Evolutionary conservation across 1,139 yeast species (phyloP), one percentile per base, ranked within the genome.

Genomic region (Zygosaccharomyces sapae): DNA sequence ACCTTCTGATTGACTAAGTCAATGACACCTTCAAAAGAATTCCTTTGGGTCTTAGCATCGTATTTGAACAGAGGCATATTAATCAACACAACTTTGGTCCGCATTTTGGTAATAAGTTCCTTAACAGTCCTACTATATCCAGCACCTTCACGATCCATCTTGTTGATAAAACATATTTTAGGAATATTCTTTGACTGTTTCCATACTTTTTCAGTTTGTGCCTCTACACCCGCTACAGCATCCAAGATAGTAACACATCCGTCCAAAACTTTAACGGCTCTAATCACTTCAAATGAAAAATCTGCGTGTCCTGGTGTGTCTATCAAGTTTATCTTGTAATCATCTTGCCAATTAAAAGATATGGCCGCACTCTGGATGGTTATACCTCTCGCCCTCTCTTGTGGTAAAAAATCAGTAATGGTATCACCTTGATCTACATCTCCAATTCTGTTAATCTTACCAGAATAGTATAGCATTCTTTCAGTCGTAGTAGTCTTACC

Each of bases 261-360:
- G 67, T 92, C 98, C 13, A 92, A 71, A 1, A 92, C 97, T 52
- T 96, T 75, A 50, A 92, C 75, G 0, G 97, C 83, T 48, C 97
- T 71, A 2, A 81, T 86, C 5, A 94, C 98, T 66, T 92, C 99
- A 65, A 90, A 92, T 0, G 95, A 86, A 64, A 92, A 92, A 66
- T 92, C 99, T 0, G 97, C 97, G 67, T 92, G 99, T 0, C 99
- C 99, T 1, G 99, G 99, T 0, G 99, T 90, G 64, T 92, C 99
- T 20, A 92, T 88, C 45, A 92, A 74, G 63, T 92, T 92, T 59
- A 94, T 81, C 55, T 80, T 80, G 58, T 81, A 79, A 13, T 70
- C 68, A 51, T 82, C 81, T 16, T 59, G 56, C 97, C 98, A 92
- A 33, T 88, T 84, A 50, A 94, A 78, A 0, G 97, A 81, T 39